phyloP scores from a whole-genome alignment of 768 basidiomycete species.

The Suillus paluster region DNA sequence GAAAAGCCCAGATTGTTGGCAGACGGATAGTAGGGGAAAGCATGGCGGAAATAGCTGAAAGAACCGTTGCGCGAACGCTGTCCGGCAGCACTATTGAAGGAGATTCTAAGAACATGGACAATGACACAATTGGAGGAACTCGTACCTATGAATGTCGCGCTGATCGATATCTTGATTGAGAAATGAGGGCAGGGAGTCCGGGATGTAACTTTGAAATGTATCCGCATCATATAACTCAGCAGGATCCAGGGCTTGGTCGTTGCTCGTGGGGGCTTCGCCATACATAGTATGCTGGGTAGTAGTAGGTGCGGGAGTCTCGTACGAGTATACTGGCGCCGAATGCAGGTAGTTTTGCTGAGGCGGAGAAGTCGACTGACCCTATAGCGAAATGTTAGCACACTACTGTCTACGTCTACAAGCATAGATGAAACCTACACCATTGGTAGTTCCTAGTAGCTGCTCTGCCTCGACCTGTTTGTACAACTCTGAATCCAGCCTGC shows the following conservation, averaged over 20 bases:
- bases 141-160: not conserved
- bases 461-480: not conserved
- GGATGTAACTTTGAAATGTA: not conserved
- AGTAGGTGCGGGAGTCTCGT: not conserved
- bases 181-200: not conserved
- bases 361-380: not conserved
- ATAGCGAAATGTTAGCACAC: not conserved
- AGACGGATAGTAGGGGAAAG: not conserved
- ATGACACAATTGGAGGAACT: not conserved
- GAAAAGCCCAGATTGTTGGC: not conserved
- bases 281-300: not conserved
- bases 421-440: not conserved
- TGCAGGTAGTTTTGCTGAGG: not conserved
- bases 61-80: not conserved
- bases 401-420: not conserved
- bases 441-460: not conserved
- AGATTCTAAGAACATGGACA: too few species aligned
- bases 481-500: not conserved
- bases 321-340: not conserved
- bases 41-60: not conserved
- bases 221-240: not conserved
- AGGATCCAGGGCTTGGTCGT: not conserved
- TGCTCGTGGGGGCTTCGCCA: not conserved
- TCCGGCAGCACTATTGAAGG: not conserved
- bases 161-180: not conserved